These are phyloP conservation scores for Gynostemma pentaphyllum DNA, from an alignment of 306 rosid genomes.

Conservation along the genomic window DNA sequence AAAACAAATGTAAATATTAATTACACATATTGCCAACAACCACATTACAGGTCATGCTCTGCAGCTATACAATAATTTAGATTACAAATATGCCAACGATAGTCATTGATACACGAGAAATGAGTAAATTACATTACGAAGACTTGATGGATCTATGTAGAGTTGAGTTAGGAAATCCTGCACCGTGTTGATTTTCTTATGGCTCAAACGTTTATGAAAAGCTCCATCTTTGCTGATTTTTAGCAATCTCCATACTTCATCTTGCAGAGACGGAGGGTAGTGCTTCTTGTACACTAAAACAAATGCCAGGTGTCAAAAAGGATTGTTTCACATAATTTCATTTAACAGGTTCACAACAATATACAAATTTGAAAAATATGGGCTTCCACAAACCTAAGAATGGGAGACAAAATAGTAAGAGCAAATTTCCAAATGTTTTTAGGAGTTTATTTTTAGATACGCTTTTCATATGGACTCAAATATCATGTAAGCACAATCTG, in stretches of 20 bases:
- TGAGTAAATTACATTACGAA: constrained; percentile 53
- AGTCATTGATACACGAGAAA: neutral
- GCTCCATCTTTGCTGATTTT: constrained; percentile 98
- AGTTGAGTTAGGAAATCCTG: constrained; percentile 78
- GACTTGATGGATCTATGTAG: constrained; percentile 59
- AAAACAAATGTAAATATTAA: neutral
- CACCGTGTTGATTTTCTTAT: constrained; percentile 57
- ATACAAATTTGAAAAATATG: neutral
- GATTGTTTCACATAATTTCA: neutral
- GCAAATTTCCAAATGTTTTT: too few species aligned
- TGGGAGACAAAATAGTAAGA: neutral
- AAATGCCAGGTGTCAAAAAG: constrained; percentile 13
- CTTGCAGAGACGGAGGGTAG: constrained; percentile 81
- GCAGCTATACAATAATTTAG: neutral
- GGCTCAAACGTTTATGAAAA: constrained; percentile 77
- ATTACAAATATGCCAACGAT: neutral
- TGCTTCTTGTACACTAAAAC: constrained; percentile 88
- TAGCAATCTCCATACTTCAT: constrained; percentile 96
- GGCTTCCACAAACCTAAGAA: constrained; percentile 5
- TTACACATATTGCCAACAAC: neutral
- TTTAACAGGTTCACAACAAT: neutral
- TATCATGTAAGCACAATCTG: neutral
- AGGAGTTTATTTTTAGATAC: neutral
- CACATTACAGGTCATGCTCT: neutral
- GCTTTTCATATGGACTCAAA: neutral